Conservation (phyloP, 1,284 basidiomycete species). For the Ustilago crameri region DNA sequence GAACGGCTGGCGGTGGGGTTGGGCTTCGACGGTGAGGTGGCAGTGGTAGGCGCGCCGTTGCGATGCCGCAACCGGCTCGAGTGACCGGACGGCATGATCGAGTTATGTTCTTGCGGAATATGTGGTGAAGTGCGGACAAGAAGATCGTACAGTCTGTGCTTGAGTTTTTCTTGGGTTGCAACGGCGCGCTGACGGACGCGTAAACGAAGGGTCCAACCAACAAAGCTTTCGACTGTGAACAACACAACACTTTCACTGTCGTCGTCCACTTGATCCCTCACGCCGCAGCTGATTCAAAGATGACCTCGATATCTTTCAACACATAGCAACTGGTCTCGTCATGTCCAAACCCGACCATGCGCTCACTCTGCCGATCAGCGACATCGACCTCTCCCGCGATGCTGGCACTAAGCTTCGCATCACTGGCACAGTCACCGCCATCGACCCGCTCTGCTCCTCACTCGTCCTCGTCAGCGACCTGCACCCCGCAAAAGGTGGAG, state of each 20-base stretch:
- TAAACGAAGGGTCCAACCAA: no score
- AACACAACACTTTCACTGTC: no score
- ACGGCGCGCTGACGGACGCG: no score
- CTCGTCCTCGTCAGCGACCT: slow-evolving; percentile 23
- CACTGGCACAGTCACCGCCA: slow-evolving; percentile 24
- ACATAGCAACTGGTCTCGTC: background rate
- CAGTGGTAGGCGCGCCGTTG: background rate
- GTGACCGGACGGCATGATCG: slow-evolving; percentile 5
- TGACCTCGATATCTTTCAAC: no score
- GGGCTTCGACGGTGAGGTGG: background rate
- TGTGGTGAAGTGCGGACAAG: background rate
- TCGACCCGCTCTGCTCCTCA: slow-evolving; percentile 11
- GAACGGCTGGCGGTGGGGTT: no score
- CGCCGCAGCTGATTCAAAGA: no score
- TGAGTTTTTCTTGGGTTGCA: no score
- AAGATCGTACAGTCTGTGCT: background rate
- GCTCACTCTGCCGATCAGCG: slow-evolving; percentile 32
- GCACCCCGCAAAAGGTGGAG: background rate
- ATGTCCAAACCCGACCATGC: slow-evolving; percentile 20
- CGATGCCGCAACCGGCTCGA: slow-evolving; percentile 17
- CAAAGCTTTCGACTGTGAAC: no score
- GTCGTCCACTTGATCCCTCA: no score
- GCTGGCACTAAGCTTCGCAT: slow-evolving; percentile 22
- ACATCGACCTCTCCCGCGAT: slow-evolving; percentile 24
- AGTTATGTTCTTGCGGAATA: background rate